Evolutionary conservation across 2,329 filamentous ascomycete genomes (phyloP).

Genomic region (Erysiphe neolycopersici): DNA sequence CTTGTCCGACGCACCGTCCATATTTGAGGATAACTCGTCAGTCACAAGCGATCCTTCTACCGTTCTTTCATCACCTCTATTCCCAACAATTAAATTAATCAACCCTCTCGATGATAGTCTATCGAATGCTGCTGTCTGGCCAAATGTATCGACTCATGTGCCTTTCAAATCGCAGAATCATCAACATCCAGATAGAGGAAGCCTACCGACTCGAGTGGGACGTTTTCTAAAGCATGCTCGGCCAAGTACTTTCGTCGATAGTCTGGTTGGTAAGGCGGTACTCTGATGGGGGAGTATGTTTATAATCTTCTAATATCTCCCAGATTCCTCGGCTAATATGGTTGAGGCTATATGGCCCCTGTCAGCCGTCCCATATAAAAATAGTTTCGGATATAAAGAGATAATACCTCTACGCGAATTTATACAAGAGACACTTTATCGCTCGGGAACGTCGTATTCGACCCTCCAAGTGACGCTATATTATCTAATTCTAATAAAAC

Average conservation of each 20-base stretch:
- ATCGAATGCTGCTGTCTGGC: slow-evolving; percentile 11
- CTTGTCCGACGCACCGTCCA: slow-evolving; percentile 47
- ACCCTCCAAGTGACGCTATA: slow-evolving; percentile 92
- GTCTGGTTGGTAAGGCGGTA: slow-evolving; percentile 66
- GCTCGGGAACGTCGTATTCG: slow-evolving; percentile 90
- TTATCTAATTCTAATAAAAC: slow-evolving; percentile 83
- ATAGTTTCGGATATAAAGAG: slow-evolving; percentile 43
- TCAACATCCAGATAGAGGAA: neutral
- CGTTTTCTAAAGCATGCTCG: slow-evolving; percentile 53
- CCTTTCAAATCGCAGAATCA: neutral
- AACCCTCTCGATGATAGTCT: slow-evolving; percentile 12
- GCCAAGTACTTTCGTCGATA: slow-evolving; percentile 88
- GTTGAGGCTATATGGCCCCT: slow-evolving; percentile 94
- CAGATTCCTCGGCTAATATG: slow-evolving; percentile 93
- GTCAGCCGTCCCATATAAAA: slow-evolving; percentile 53
- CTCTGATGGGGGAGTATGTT: slow-evolving; percentile 1
- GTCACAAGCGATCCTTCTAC: slow-evolving; percentile 28
- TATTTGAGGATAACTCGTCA: slow-evolving; percentile 42
- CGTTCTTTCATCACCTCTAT: slow-evolving; percentile 14
- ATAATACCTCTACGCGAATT: slow-evolving; percentile 81
- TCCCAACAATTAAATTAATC: slow-evolving; percentile 6
- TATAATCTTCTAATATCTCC: slow-evolving; percentile 4
- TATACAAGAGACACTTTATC: slow-evolving; percentile 86
- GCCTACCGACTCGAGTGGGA: slow-evolving; percentile 25
- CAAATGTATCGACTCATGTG: slow-evolving; percentile 7